Conservation (phyloP, 2,329 filamentous ascomycete species). For the Pyricularia grisea region DNA sequence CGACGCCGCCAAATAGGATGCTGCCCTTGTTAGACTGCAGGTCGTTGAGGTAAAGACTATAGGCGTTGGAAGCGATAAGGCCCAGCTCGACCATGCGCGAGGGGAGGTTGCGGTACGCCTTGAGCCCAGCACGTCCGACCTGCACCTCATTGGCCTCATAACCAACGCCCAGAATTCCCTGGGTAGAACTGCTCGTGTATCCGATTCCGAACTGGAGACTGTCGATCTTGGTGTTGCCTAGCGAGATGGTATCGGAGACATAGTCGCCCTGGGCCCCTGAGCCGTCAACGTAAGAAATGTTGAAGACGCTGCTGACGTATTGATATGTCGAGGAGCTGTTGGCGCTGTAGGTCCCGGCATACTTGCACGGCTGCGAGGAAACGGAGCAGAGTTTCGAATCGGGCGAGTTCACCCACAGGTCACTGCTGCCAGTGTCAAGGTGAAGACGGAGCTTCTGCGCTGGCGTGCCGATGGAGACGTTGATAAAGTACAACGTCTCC, state of each 20-base stretch:
- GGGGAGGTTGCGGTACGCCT: constrained; percentile 60
- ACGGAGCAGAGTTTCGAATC: constrained; percentile 49
- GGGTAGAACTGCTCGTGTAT: constrained; percentile 46
- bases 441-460: constrained; percentile 47
- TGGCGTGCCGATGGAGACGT: constrained; percentile 54
- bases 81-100: constrained; percentile 51
- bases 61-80: constrained; percentile 56
- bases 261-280: constrained; percentile 73
- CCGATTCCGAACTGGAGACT: constrained; percentile 66
- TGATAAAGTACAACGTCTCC: constrained; percentile 56
- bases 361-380: constrained; percentile 40
- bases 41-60: constrained; percentile 69
- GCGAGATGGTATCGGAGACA: constrained; percentile 59
- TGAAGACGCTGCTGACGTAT: constrained; percentile 68
- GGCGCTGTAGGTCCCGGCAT: constrained; percentile 57
- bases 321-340: constrained; percentile 68
- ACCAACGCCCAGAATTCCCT: constrained; percentile 81
- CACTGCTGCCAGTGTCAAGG: constrained; percentile 60
- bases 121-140: constrained; percentile 43
- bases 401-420: constrained; percentile 61
- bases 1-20: constrained; percentile 68
- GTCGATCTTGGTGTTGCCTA: constrained; percentile 43
- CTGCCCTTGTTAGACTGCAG: constrained; percentile 54
- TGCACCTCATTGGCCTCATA: constrained; percentile 73
- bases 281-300: constrained; percentile 81